Evolutionary conservation across 371 early-diverging fungal species (phyloP).

Genomic region (Mucor lusitanicus): DNA sequence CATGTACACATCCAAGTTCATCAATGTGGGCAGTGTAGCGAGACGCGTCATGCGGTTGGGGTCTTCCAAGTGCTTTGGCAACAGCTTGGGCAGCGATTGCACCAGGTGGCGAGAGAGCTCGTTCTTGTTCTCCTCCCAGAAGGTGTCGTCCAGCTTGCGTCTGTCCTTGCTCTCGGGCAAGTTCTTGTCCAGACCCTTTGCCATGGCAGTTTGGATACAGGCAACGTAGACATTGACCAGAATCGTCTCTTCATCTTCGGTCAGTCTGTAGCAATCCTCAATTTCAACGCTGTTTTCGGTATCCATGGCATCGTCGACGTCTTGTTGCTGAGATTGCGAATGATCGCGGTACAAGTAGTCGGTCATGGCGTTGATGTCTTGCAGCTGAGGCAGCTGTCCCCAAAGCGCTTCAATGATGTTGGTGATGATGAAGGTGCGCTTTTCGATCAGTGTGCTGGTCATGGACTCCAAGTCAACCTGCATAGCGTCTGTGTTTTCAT

Average conservation of each 20-base stretch:
- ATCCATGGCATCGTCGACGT: constrained; percentile 16
- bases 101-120: constrained; percentile 63
- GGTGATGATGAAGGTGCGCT: constrained; percentile 31
- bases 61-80: constrained; percentile 69
- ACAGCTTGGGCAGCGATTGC: constrained; percentile 57
- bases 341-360: constrained; percentile 66
- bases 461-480: constrained; percentile 15
- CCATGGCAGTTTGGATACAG: constrained; percentile 43
- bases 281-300: constrained; percentile 5
- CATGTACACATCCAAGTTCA: constrained; percentile 65
- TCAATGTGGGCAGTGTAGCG: constrained; percentile 53
- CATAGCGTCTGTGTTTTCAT: constrained; percentile 21
- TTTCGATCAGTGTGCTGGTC: constrained; percentile 12
- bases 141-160: constrained; percentile 22
- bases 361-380: constrained; percentile 59
- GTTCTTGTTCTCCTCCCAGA: constrained; percentile 31
- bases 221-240: constrained; percentile 57
- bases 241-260: constrained; percentile 65
- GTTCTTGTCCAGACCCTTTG: constrained; percentile 31
- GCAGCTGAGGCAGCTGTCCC: constrained; percentile 44
- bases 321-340: constrained; percentile 26
- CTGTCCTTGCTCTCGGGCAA: constrained; percentile 19
- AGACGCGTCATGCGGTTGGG: constrained; percentile 54
- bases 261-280: constrained; percentile 51
- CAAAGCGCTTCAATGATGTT: constrained; percentile 62